Evolutionary conservation across 495 filamentous ascomycete species (phyloP).

Genomic region (Daldinia childiae): DNA sequence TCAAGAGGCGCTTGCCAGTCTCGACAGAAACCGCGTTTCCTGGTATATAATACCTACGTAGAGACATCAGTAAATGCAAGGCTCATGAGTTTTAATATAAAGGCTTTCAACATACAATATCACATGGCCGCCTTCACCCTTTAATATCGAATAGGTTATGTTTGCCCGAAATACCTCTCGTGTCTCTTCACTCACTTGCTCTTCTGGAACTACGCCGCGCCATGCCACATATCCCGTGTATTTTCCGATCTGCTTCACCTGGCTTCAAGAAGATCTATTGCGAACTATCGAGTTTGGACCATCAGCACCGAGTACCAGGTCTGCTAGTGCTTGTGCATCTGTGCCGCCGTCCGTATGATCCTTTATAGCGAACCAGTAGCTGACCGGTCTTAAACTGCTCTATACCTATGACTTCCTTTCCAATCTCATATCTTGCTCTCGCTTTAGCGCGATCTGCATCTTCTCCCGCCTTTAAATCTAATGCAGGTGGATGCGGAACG

Average conservation of each 20-base stretch:
- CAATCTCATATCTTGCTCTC: neutral
- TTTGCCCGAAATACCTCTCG: conserved; percentile 7
- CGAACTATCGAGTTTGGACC: neutral
- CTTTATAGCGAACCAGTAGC: neutral
- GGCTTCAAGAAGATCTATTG: neutral
- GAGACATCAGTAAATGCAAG: neutral
- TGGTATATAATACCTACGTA: conserved; percentile 47
- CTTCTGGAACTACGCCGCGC: neutral
- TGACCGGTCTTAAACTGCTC: neutral
- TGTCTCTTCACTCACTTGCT: conserved; percentile 1
- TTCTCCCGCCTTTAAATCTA: neutral
- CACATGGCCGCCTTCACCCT: conserved; percentile 7
- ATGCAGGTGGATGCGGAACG: neutral
- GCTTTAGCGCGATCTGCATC: neutral
- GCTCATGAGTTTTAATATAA: neutral
- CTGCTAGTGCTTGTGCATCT: neutral
- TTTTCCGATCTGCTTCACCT: neutral
- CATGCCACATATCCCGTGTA: neutral
- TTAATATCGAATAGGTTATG: conserved; percentile 6
- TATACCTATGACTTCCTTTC: neutral
- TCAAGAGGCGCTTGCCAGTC: conserved; percentile 55
- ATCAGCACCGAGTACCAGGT: neutral
- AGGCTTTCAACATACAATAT: conserved; percentile 1
- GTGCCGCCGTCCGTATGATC: neutral
- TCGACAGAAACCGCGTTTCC: conserved; percentile 54